Evolutionary conservation across 805 yeast genomes (phyloP).

Genomic region (Groenewaldozyma salmanticensis): DNA sequence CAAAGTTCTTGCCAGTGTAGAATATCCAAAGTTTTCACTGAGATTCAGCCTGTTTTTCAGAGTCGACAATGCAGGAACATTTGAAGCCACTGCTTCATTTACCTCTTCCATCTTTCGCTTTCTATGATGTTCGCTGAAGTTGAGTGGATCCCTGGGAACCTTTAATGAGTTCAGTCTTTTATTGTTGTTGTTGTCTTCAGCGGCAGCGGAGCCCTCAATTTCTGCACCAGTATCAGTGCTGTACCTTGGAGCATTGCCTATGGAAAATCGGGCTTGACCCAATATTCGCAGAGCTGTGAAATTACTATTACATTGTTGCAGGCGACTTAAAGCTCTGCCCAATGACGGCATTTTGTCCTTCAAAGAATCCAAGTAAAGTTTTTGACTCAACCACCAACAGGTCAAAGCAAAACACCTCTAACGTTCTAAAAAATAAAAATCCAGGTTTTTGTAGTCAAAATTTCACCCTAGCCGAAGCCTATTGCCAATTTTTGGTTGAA

Average conservation of each 20-base stretch:
- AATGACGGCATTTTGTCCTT: too few species aligned
- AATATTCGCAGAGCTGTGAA: neutral
- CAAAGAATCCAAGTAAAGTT: too few species aligned
- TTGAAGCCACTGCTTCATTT: constrained; percentile 41
- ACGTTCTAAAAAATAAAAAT: too few species aligned
- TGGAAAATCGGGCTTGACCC: neutral
- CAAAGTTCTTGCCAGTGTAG: constrained; percentile 73
- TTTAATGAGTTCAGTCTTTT: constrained; percentile 5
- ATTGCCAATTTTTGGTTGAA: too few species aligned
- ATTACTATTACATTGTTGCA: too few species aligned
- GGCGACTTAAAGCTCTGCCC: too few species aligned
- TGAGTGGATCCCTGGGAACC: constrained; percentile 19
- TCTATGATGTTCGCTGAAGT: constrained; percentile 28
- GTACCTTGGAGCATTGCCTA: neutral
- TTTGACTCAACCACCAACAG: too few species aligned
- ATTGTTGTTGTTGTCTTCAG: neutral
- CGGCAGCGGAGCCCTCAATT: too few species aligned
- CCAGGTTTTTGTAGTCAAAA: too few species aligned
- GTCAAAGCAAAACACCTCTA: too few species aligned
- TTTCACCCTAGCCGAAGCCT: too few species aligned
- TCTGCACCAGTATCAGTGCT: constrained; percentile 5
- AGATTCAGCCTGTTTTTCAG: constrained; percentile 68
- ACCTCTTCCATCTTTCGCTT: constrained; percentile 23
- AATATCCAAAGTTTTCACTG: constrained; percentile 44
- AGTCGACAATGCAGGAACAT: constrained; percentile 66